Base-by-base conservation (phyloP, 306 rosid species). In the Lathyrus oleraceus region DNA sequence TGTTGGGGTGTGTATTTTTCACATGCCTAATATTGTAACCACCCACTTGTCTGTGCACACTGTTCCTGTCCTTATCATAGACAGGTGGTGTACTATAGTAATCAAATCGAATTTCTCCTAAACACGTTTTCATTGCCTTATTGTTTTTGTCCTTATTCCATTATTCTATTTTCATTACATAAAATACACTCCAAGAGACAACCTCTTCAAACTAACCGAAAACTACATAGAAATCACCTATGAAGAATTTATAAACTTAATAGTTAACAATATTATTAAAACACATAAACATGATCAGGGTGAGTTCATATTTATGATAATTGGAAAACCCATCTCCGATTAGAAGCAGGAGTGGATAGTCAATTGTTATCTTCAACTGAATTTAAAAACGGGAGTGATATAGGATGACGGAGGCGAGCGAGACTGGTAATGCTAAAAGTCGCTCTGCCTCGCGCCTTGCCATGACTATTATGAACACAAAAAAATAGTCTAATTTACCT, bases 271-370 rank as follows among this genome's bases (percentile, higher is more conserved):
- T 14, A 40, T 44, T 35, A 63, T 19, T 10, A 47, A 52, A 19
- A 48, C 15, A 2, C 28, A 36, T 65, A 77, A 61, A 53, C 38
- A 61, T 65, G 48, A 70, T 39, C 43, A 62, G 19, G 59, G 62
- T 45, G 73, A 57, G 19, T 19, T 40, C 35, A 20, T 62, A 66
- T 74, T 79, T 73, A 83, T 79, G 36, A 61, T 52, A 56, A 57
- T 44, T 25, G 4, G 5, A 25, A 2, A 25, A 25, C 28, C 28
- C 28, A 2, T 25, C 3, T 3, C 28, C 28, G 4, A 25, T 25
- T 25, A 25, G 4, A 25, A 3, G 28, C 28, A 4, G 28, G 3
- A 25, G 28, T 25, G 3, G 28, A 25, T 25, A 25, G n/a, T n/a
- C n/a, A n/a, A n/a, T n/a, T n/a, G n/a, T n/a, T n/a, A n/a, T n/a